Base-by-base conservation (phyloP, 2,329 filamentous ascomycete genomes). In the Simplicillium sp. region DNA sequence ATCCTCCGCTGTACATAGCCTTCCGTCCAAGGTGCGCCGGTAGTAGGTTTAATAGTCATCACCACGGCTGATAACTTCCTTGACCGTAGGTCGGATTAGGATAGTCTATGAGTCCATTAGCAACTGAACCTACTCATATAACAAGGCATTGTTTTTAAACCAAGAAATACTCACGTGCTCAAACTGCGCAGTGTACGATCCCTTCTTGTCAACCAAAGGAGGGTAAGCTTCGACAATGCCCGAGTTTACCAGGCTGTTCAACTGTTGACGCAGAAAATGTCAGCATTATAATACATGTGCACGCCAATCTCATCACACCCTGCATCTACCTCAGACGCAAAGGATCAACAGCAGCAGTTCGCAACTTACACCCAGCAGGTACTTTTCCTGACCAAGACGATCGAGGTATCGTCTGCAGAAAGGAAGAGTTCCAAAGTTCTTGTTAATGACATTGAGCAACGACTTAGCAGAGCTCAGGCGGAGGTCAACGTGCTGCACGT, bases 381-480 rank as follows among this genome's bases (percentile, higher is more conserved):
- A 96, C 64, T 95, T 95, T 46, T 96, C 87, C 60, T 94, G 86
- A 18, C 90, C 89, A n/a, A 96, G 65, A 41, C 89, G 82, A 64
- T 96, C 89, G 45, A 97, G 71, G 59, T 95, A 96, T 50, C 89
- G 80, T 48, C 89, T 75, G 62, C 87, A 95, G 64, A 88, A 97
- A 2, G 88, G 88, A 51, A 97, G 65, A 2, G 88, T 95, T 49
- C 87, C 87, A 60, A 96, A 97, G 65, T 95, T 95, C 73, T 94
- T 94, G 66, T 87, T 92, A 62, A 97, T 96, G 28, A 87, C 82
- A 54, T 76, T 92, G 50, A 95, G 71, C 42, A 97, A 70, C 42
- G 80, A 83, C 69, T 89, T 92, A 44, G 89, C 89, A 36, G 87
- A 94, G 34, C 82, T 78, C 38, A 94, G 68, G 38, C 85, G 77